Conservation (phyloP, 2,329 filamentous ascomycete species). For the Stemphylium vesicarium region DNA sequence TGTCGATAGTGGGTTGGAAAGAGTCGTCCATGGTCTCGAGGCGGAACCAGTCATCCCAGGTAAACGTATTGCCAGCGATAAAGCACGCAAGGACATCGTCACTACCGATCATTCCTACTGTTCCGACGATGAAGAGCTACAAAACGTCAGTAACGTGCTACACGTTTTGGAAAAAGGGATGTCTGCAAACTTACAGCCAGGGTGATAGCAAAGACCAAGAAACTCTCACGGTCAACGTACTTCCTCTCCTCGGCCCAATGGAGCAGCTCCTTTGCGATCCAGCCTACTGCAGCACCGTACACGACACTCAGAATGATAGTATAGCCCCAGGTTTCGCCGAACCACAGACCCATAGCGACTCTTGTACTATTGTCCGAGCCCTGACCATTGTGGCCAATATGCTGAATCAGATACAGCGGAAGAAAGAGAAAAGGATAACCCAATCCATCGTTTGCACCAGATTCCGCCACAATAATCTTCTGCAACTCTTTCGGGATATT, state of each 20-base stretch:
- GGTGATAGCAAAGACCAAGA: slow-evolving; percentile 84
- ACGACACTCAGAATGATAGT: slow-evolving; percentile 77
- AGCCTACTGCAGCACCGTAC: slow-evolving; percentile 80
- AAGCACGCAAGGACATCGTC: slow-evolving; percentile 94
- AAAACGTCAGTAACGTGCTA: background rate
- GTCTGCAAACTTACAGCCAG: slow-evolving; percentile 65
- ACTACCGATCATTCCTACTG: slow-evolving; percentile 83
- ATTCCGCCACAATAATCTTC: slow-evolving; percentile 71
- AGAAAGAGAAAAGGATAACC: slow-evolving; percentile 90
- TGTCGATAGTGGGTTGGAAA: slow-evolving; percentile 92
- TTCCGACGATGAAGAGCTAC: slow-evolving; percentile 83
- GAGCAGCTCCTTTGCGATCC: slow-evolving; percentile 79
- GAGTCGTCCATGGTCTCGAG: slow-evolving; percentile 88
- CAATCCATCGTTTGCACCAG: slow-evolving; percentile 86
- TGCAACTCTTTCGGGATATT: slow-evolving; percentile 84
- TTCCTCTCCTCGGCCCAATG: slow-evolving; percentile 82
- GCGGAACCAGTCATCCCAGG: slow-evolving; percentile 94
- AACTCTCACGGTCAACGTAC: slow-evolving; percentile 86
- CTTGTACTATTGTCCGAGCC: slow-evolving; percentile 59
- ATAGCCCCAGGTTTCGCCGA: slow-evolving; percentile 85
- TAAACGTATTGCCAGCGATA: slow-evolving; percentile 88
- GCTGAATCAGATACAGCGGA: slow-evolving; percentile 82
- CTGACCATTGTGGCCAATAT: slow-evolving; percentile 64
- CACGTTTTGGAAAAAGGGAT: background rate
- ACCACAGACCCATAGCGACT: slow-evolving; percentile 79